Conservation (phyloP, 306 rosid genomes). For the Quercus bicolor region DNA sequence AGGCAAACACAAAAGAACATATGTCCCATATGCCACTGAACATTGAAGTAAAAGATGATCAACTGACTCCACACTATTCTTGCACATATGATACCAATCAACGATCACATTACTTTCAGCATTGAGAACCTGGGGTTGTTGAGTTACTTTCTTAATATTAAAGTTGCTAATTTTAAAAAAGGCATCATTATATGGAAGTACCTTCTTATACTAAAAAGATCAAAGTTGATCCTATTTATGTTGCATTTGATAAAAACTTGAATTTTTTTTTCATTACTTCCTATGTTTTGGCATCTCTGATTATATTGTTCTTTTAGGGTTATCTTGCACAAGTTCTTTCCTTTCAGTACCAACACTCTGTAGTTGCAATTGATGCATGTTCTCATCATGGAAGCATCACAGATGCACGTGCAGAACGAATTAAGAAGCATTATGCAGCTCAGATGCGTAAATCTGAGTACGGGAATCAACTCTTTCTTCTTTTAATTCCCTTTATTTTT, state of each 20-base stretch:
- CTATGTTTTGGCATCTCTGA: neutral
- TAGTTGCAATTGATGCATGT: slow-evolving; percentile 85
- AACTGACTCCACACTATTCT: neutral
- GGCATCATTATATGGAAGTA: too few relatives aligned
- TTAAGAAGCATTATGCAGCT: slow-evolving; percentile 65
- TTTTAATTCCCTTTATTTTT: neutral
- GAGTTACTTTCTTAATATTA: neutral
- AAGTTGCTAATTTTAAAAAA: neutral
- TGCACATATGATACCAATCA: neutral
- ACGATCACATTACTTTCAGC: neutral
- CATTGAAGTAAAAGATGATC: neutral
- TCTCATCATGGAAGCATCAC: slow-evolving; percentile 89
- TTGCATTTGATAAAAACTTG: neutral
- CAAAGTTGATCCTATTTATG: neutral
- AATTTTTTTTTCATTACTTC: slow-evolving; percentile 1
- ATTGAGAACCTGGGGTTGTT: too few relatives aligned
- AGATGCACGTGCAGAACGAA: slow-evolving; percentile 67
- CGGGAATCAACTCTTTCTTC: neutral
- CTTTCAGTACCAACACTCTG: slow-evolving; percentile 72
- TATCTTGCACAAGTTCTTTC: slow-evolving; percentile 91
- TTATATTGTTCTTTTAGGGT: slow-evolving; percentile 51
- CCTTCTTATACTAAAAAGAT: neutral
- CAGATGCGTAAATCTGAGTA: slow-evolving; percentile 75
- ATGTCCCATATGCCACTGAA: too few relatives aligned
- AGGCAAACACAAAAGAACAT: too few relatives aligned